Evolutionary conservation across 345 rosid genomes (phyloP), one percentile per base, ranked within the genome.

Genomic region (Lepidium sativum): DNA sequence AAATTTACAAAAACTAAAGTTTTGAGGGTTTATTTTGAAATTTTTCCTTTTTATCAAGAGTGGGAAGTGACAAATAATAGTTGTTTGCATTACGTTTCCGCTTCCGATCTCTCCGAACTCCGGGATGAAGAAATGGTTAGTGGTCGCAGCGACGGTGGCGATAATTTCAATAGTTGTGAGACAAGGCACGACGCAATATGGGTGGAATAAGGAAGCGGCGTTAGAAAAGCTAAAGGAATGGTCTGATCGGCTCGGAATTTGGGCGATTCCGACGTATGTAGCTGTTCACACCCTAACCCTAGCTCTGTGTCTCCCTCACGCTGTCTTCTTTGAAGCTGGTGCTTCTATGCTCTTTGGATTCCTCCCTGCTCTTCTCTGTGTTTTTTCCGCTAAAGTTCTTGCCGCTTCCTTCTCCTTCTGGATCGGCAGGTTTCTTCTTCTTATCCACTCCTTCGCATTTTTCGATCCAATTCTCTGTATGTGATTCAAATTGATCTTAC

Each of bases 331-430:
- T 23, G 97, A 90, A 78, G 96, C 97, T 4, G 96, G 80, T 4
- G 94, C 99, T 59, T 80, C 97, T 53, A 61, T 86, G 7, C 81
- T 94, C 37, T 94, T 94, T 62, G 97, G 97, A 2, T 94, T 94
- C 78, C 38, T 88, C 60, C 91, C 92, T 0, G 96, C 91, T 6
- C 87, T 89, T 12, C 60, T 84, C 65, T 84, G 95, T 65, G 90
- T 89, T 48, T 86, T 89, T 64, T 78, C 80, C 9, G 90, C 97
- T 50, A 89, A 94, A 71, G 38, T 89, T 45, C 78, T 94, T 27
- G 99, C 94, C 2, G 96, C 95, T 71, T 87, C 99, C 15, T 86
- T 87, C 65, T 94, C 97, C 52, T 94, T 94, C 76, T 78, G 81
- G 84, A 78, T 94, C 77, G 91, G 97, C 90, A 90, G 97, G 99